These are phyloP conservation scores for Malbranchea zuffiana DNA, from an alignment of 2,329 filamentous ascomycete species.

Conservation along the genomic window DNA sequence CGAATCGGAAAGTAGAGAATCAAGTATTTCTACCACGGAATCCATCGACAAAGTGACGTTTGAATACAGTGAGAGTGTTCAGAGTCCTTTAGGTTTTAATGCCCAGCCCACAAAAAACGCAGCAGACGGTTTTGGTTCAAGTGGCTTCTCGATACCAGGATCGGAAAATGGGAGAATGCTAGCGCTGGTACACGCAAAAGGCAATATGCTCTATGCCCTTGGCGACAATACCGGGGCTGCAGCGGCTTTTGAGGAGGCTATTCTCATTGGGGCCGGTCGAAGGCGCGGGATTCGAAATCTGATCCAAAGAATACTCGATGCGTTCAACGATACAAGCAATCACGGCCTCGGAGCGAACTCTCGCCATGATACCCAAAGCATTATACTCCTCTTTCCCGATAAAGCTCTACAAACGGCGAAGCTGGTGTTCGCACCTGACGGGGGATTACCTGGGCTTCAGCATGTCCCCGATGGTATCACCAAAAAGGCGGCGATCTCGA, in stretches of 20 bases:
- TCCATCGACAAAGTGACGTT: slow-evolving; percentile 47
- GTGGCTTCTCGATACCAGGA: slow-evolving; percentile 73
- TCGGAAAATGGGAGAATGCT: slow-evolving; percentile 86
- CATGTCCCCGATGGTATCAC: slow-evolving; percentile 60
- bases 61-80: slow-evolving; percentile 43
- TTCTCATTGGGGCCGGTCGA: slow-evolving; percentile 73
- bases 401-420: slow-evolving; percentile 71
- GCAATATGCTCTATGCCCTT: slow-evolving; percentile 91
- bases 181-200: slow-evolving; percentile 90
- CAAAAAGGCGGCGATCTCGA: slow-evolving; percentile 72
- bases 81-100: slow-evolving; percentile 20
- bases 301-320: slow-evolving; percentile 64
- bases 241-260: slow-evolving; percentile 85
- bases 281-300: slow-evolving; percentile 62
- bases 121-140: slow-evolving; percentile 56
- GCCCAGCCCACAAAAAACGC: slow-evolving; percentile 22
- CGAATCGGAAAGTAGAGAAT: slow-evolving; percentile 44
- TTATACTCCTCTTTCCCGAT: slow-evolving; percentile 71
- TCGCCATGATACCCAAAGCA: slow-evolving; percentile 37
- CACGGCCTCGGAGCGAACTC: slow-evolving; percentile 29
- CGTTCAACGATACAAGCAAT: slow-evolving; percentile 45
- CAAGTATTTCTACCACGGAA: slow-evolving; percentile 41
- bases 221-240: slow-evolving; percentile 74
- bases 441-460: slow-evolving; percentile 68
- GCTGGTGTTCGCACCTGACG: slow-evolving; percentile 65